These are phyloP conservation scores for Pythium sukuiense DNA, from an alignment of 352 stramenopile genomes.

Conservation along the genomic window DNA sequence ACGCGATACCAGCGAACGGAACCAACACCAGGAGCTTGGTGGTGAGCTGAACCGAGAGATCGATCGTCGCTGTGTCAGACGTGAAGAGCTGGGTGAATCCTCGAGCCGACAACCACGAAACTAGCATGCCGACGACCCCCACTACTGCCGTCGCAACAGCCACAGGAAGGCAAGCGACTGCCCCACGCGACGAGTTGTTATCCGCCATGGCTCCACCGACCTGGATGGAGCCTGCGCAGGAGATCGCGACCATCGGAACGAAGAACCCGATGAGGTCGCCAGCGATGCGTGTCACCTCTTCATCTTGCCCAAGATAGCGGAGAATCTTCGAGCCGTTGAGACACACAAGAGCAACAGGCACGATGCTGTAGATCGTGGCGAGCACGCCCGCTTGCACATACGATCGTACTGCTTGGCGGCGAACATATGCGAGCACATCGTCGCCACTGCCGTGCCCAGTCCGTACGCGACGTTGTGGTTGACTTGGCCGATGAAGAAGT, in stretches of 20 bases:
- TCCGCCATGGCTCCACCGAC: conserved; percentile 56
- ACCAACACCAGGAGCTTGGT: too few species aligned
- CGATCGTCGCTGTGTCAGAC: too few species aligned
- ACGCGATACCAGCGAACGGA: too few species aligned
- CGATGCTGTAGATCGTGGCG: conserved; percentile 18
- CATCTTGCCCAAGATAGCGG: conserved; percentile 30
- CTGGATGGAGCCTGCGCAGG: conserved; percentile 44
- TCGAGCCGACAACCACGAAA: conserved; percentile 32
- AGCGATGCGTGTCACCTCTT: conserved; percentile 27
- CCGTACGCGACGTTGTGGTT: conserved; percentile 28
- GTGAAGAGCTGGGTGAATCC: conserved; percentile 45
- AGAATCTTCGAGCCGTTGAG: conserved; percentile 30
- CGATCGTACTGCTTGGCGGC: conserved; percentile 33
- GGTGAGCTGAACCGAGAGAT: too few species aligned
- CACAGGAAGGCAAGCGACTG: conserved; percentile 20
- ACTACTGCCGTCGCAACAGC: conserved; percentile 13
- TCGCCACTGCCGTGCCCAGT: conserved; percentile 36
- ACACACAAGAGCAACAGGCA: conserved; percentile 13
- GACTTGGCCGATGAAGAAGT: conserved; percentile 24
- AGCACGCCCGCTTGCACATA: conserved; percentile 45
- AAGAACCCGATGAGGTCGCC: conserved; percentile 34
- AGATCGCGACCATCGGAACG: conserved; percentile 50
- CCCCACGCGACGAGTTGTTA: conserved; percentile 40
- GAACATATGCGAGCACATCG: conserved; percentile 39
- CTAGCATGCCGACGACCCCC: conserved; percentile 33